These are phyloP conservation scores for Capsella bursapastoris DNA, from an alignment of 345 rosid genomes.

Conservation along the genomic window DNA sequence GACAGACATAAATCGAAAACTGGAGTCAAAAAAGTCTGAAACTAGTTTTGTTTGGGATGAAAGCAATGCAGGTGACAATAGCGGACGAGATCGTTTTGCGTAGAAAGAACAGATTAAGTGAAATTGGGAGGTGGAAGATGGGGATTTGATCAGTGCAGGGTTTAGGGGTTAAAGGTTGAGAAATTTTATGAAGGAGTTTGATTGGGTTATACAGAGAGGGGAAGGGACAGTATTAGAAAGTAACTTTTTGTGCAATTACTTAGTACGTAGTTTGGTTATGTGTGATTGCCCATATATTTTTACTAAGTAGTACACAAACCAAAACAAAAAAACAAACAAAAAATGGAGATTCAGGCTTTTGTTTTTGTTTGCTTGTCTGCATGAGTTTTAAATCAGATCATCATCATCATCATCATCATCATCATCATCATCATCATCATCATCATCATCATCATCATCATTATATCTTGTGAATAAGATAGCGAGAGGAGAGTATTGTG, in stretches of 20 bases:
- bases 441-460: slow-evolving; percentile 30
- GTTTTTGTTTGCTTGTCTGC: slow-evolving; percentile 27
- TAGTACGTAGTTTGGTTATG: slow-evolving; percentile 44
- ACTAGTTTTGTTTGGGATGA: slow-evolving; percentile 46
- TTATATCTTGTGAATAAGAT: slow-evolving; percentile 35
- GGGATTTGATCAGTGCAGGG: slow-evolving; percentile 24
- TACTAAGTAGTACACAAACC: slow-evolving; percentile 36
- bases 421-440: slow-evolving; percentile 18
- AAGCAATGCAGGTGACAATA: slow-evolving; percentile 97
- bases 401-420: slow-evolving; percentile 31
- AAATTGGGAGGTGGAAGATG: slow-evolving; percentile 26
- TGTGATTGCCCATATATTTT: slow-evolving; percentile 20
- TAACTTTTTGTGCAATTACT: slow-evolving; percentile 42
- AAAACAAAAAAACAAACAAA: slow-evolving; percentile 11
- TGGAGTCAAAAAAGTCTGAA: slow-evolving; percentile 33
- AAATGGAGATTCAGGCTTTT: slow-evolving; percentile 29
- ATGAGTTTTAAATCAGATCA: slow-evolving; percentile 34
- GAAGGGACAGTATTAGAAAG: slow-evolving; percentile 43
- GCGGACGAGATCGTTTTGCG: slow-evolving; percentile 57
- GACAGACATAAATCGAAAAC: background rate
- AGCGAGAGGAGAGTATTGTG: slow-evolving; percentile 12
- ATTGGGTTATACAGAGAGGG: slow-evolving; percentile 31
- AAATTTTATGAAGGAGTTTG: slow-evolving; percentile 13
- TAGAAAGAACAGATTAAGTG: slow-evolving; percentile 40
- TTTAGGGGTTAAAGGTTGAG: slow-evolving; percentile 30